Conservation (phyloP, 108 stramenopile species). For the Fistulifera pelliculosa region DNA sequence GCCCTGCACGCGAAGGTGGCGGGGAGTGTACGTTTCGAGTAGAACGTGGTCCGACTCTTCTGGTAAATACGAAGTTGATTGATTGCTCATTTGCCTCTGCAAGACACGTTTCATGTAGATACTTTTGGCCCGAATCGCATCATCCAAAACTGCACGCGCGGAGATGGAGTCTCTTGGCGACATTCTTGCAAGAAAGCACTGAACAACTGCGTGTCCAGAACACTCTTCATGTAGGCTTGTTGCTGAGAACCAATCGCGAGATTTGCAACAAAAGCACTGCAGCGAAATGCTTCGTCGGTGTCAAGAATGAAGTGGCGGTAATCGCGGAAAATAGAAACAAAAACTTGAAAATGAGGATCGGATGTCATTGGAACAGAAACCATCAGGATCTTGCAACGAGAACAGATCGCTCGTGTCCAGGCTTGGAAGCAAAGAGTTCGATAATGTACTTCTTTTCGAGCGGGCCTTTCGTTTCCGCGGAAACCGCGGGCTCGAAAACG, state of each 20-base stretch:
- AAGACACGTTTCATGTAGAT: slow-evolving; percentile 47
- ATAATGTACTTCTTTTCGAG: background rate
- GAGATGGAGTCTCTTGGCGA: slow-evolving; percentile 35
- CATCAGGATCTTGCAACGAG: slow-evolving; percentile 23
- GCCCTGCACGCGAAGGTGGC: slow-evolving; percentile 37
- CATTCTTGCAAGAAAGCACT: slow-evolving; percentile 66
- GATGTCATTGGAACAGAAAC: slow-evolving; percentile 48
- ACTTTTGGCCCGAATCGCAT: slow-evolving; percentile 76
- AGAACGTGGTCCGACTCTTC: slow-evolving; percentile 62
- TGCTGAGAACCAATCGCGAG: slow-evolving; percentile 9
- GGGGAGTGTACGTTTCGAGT: slow-evolving; percentile 53
- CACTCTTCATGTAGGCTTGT: slow-evolving; percentile 15
- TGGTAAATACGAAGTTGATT: background rate
- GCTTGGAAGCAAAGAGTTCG: background rate
- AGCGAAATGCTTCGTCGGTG: slow-evolving; percentile 29
- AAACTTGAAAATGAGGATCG: slow-evolving; percentile 75
- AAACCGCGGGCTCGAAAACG: background rate
- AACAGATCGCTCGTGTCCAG: background rate
- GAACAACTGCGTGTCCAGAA: slow-evolving; percentile 65
- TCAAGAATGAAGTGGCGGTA: slow-evolving; percentile 37
- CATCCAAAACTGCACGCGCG: slow-evolving; percentile 84
- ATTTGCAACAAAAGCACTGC: slow-evolving; percentile 41
- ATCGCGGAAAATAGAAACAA: slow-evolving; percentile 50
- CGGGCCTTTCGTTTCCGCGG: background rate
- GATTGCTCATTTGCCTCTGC: background rate